Base-by-base conservation (phyloP, 2,329 filamentous ascomycete genomes). In the Dactylonectria estremocensis region DNA sequence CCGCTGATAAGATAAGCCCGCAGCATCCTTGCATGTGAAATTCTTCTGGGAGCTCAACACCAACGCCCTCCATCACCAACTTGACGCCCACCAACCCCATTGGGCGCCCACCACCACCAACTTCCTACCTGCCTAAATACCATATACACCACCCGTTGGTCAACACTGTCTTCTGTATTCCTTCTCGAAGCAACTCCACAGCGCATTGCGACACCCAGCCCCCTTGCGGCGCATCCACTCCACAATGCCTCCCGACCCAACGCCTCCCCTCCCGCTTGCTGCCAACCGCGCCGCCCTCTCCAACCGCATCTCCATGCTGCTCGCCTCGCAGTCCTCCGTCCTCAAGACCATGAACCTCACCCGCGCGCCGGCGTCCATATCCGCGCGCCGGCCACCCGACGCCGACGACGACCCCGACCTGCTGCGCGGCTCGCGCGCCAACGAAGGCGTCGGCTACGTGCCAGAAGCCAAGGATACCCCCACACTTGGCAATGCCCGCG, bases 401-500 rank as follows among this genome's bases (percentile, higher is more conserved):
- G n/a, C 40, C 60, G 68, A 70, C 24, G 70, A 77, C 55, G 75
- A 77, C 18, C 73, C 78, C 24, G 76, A 79, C 59, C 56, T 78
- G 33, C 68, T 72, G 9, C 69, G 69, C 4, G 67, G 58, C 11
- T 35, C 70, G 31, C 69, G 71, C 43, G 76, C 77, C 43, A 84
- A 84, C 72, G 78, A 80, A 24, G 85, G 84, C 40, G 71, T 86
- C 10, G 84, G 84, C 9, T 84, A 81, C 73, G 74, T 77, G 10
- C 72, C 80, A 3, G 70, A 78, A 7, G 62, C 59, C 7, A 76
- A 74, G 16, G 59, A 73, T 28, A 61, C 72, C 10, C 63, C 72
- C 43, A 72, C 71, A 31, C 69, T 74, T 35, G 73, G 72, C 14
- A 71, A 75, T 60, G 62, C 70, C 2, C 74, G 72, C 24, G 72